These are phyloP conservation scores for Pichia sp. DNA, from an alignment of 1,139 yeast genomes.

Conservation along the genomic window DNA sequence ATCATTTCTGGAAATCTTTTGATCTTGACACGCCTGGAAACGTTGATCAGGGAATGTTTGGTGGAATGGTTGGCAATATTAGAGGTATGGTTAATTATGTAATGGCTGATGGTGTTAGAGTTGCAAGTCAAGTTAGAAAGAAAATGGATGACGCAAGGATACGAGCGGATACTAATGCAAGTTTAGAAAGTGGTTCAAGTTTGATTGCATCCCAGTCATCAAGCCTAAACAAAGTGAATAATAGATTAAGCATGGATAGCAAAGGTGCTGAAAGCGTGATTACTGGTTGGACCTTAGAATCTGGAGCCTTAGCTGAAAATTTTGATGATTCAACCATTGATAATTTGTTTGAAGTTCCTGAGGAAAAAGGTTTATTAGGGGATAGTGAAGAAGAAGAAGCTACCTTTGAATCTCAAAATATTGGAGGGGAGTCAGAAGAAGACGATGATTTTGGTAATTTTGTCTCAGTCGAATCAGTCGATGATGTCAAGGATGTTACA, in stretches of 20 bases:
- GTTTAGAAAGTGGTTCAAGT: conserved; percentile 8
- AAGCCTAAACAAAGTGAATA: not conserved
- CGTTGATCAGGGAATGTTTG: conserved; percentile 23
- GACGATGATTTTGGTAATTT: conserved; percentile 31
- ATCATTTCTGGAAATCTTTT: conserved; percentile 58
- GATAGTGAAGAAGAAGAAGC: conserved; percentile 6
- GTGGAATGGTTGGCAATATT: conserved; percentile 46
- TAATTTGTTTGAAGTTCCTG: conserved; percentile 5
- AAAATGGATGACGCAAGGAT: conserved; percentile 66
- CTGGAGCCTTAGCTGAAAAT: conserved; percentile 9
- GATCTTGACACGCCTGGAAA: conserved; percentile 55
- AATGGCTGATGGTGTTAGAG: conserved; percentile 85
- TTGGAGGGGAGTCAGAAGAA: conserved; percentile 19
- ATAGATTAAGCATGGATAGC: conserved; percentile 15
- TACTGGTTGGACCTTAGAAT: conserved; percentile 14
- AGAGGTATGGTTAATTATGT: conserved; percentile 89
- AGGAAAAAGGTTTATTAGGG: conserved; percentile 3
- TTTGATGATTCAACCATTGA: conserved; percentile 11
- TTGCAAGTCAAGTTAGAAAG: conserved; percentile 80
- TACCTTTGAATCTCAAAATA: not conserved
- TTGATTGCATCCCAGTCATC: conserved; percentile 1
- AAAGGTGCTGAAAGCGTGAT: conserved; percentile 17
- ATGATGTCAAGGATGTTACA: not conserved
- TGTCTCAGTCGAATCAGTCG: conserved; percentile 22
- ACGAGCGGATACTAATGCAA: conserved; percentile 11